Percentiles rank a stretch among this genome's conserved stretches.
Evolutionary conservation across 805 yeast species (phyloP).

Genomic region (Metschnikowia baotianmanensis): DNA sequence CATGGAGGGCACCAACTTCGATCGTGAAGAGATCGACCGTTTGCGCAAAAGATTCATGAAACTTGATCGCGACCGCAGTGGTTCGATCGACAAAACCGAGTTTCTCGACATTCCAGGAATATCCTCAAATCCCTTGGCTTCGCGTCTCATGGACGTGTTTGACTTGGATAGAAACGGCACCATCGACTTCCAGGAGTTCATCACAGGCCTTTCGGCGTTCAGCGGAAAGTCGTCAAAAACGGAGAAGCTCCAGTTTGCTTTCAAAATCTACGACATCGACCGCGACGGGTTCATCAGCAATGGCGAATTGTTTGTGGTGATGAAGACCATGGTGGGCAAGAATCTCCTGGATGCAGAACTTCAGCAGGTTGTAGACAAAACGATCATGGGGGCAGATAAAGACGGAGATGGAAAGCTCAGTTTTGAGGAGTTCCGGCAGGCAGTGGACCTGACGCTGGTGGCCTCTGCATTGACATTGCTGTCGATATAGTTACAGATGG

Average conservation of each 20-base stretch:
- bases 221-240: conserved; percentile 77
- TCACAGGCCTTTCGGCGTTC: conserved; percentile 81
- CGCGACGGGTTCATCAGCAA: conserved; percentile 92
- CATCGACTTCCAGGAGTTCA: conserved; percentile 93
- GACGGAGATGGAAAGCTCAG: conserved; percentile 86
- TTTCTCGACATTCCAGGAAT: conserved; percentile 93
- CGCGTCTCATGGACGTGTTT: conserved; percentile 87
- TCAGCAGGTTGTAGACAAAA: conserved; percentile 95
- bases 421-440: conserved; percentile 81
- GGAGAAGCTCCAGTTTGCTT: conserved; percentile 85
- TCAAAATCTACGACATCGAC: conserved; percentile 93
- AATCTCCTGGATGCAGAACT: conserved; percentile 82
- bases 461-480: conserved; percentile 56
- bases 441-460: conserved; percentile 56
- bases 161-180: conserved; percentile 92
- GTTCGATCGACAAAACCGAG: conserved; percentile 87
- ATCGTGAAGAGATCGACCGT: conserved; percentile 87
- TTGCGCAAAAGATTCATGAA: conserved; percentile 92
- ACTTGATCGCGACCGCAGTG: conserved; percentile 87
- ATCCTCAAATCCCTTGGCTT: conserved; percentile 83
- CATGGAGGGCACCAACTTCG: conserved; percentile 82
- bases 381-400: conserved; percentile 93
- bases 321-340: conserved; percentile 96
- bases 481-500: conserved; percentile 9
- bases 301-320: conserved; percentile 88